phyloP scores from a whole-genome alignment of 129 eudicot species.

The Arctium lappa region DNA sequence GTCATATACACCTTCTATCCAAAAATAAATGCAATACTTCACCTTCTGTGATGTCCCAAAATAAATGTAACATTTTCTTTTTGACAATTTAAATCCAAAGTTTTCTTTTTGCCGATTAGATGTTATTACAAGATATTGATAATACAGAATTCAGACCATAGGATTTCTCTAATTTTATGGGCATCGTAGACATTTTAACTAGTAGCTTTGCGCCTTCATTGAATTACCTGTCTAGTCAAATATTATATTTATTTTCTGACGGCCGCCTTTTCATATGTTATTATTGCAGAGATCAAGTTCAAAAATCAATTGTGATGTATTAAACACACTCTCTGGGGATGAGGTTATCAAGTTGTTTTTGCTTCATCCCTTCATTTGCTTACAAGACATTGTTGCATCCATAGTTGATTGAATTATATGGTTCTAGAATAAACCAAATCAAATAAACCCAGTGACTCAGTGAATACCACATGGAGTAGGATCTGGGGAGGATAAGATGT shows the following conservation, averaged over 20 bases:
- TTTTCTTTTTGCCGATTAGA: background rate
- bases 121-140: background rate
- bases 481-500: no score
- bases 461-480: no score
- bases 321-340: slow-evolving; percentile 36
- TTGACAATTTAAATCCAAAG: background rate
- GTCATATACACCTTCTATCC: no score
- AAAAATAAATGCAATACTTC: background rate
- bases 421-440: no score
- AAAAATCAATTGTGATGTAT: slow-evolving; percentile 37
- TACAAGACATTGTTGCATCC: background rate
- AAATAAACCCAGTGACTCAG: no score
- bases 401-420: background rate
- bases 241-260: background rate
- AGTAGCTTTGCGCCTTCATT: background rate
- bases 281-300: slow-evolving; percentile 45
- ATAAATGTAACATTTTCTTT: background rate
- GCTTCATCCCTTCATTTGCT: background rate
- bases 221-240: background rate
- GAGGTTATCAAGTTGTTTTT: slow-evolving; percentile 42
- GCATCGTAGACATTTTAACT: background rate
- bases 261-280: background rate
- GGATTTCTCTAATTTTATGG: background rate
- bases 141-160: no score
- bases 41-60: background rate